Base-by-base conservation (phyloP, 2,329 filamentous ascomycete genomes). In the Sclerotinia spermophila region DNA sequence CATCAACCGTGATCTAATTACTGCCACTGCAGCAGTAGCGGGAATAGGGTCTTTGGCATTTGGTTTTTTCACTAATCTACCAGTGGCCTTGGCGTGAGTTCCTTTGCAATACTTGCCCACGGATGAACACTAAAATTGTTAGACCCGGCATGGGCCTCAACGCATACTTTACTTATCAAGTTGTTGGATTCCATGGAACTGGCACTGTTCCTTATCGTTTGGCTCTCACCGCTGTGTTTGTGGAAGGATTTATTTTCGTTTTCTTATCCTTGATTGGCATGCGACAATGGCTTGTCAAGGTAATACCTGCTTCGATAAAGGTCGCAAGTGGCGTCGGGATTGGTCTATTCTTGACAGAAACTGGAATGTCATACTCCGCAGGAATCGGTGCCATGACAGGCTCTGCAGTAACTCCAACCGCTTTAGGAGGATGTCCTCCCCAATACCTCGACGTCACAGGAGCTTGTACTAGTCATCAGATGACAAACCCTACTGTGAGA, bases 351-450 rank as follows among this genome's bases (percentile, higher is more conserved):
- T 81, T 90, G 35, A 89, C 88, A 0, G 84, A 89, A 73, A 88
- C 89, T 72, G 88, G 88, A 2, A 83, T 90, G 74, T 93, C 92
- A 0, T 96, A 96, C 79, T 90, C 89, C 60, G 70, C 71, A 53
- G 94, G 94, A 70, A 94, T 97, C 76, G 93, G 94, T 24, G 86
- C 92, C 44, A 89, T 97, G 72, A 93, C 91, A 0, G 93, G 93
- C 19, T 73, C 40, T 87, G 87, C 5, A 33, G 83, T 86, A 1
- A 94, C 92, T 0, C 93, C 94, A 0, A 84, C 96, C 42, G 87
- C 92, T 48, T 84, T 97, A 59, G 93, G 88, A 1, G 94, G 93
- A 5, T 97, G 93, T 75, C 84, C 86, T 0, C 77, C 83, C 0
- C 84, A 89, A 61, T 84, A 84, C 65, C 81, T 87, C 30, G 80